Evolutionary conservation across 139 green algal species (phyloP), one percentile per base, ranked within the genome.

Genomic region (Penium margaritaceum): DNA sequence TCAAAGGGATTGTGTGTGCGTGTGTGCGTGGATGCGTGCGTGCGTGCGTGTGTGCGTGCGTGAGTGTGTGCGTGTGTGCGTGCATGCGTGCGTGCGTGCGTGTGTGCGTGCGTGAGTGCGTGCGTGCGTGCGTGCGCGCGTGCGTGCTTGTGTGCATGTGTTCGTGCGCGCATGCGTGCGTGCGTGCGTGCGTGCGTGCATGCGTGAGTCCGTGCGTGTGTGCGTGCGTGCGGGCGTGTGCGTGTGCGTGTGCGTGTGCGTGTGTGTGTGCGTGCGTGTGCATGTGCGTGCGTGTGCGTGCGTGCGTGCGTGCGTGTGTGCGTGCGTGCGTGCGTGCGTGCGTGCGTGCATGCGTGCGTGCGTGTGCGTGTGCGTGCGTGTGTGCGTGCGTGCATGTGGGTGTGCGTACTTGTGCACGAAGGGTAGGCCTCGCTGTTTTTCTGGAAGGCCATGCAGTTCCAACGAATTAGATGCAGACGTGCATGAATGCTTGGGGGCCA

Each of bases 301-400:
- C 53, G 14, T 33, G 19, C 53, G 19, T 62, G 53, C 53, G 53
- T 62, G 53, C 53, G 53, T 62, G 53, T 15, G 53, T 62, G 53
- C 53, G 53, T 62, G 53, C 53, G 53, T 62, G 53, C 53, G 53
- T 62, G 53, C 53, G 53, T 62, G 53, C 53, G 53, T 62, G 53
- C 53, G 53, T 62, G 53, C 53, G 53, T 62, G 53, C 53, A 15
- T 62, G 53, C 53, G 53, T 62, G 53, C 53, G 53, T 62, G 53
- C 53, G 53, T 62, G 53, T 27, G 53, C 24, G 53, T 30, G 53
- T 62, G 53, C 53, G 53, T 62, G 53, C 53, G 53, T 62, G n/a
- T 15, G 53, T 62, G 53, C 53, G 53, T 62, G 53, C 53, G 53
- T 62, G 53, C 53, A 15, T 62, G 53, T 30, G 53, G 15, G 53